Evolutionary conservation across 805 yeast genomes (phyloP).

Genomic region (Monosporozyma aerobia): DNA sequence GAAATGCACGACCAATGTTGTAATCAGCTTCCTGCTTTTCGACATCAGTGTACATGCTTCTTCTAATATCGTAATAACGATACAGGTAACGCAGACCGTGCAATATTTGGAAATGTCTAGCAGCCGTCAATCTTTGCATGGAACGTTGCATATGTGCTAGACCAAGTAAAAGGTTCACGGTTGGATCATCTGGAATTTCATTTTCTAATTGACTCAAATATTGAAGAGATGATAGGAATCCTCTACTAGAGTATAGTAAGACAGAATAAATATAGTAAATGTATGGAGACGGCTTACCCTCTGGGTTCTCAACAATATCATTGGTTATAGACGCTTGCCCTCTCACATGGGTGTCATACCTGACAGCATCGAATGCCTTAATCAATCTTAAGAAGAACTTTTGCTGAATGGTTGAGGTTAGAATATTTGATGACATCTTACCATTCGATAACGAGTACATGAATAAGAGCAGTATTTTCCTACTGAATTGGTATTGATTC

Average conservation of each 20-base stretch:
- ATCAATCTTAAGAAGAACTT: conserved; percentile 83
- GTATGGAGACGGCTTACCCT: conserved; percentile 50
- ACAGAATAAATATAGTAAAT: conserved; percentile 72
- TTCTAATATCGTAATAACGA: conserved; percentile 56
- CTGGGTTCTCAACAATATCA: conserved; percentile 35
- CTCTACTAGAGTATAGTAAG: conserved; percentile 68
- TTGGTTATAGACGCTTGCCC: conserved; percentile 75
- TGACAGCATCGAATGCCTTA: conserved; percentile 75
- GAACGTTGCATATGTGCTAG: conserved; percentile 81
- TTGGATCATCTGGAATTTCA: conserved; percentile 64
- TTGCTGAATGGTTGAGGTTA: conserved; percentile 76
- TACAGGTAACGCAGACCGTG: conserved; percentile 76
- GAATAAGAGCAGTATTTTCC: conserved; percentile 57
- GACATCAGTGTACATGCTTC: conserved; percentile 23
- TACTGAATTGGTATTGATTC: conserved; percentile 66
- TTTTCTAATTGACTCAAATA: conserved; percentile 66
- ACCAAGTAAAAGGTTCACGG: conserved; percentile 66
- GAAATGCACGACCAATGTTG: conserved; percentile 79
- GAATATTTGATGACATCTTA: conserved; percentile 44
- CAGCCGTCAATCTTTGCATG: conserved; percentile 78
- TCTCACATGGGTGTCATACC: conserved; percentile 41
- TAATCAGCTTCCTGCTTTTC: conserved; percentile 72
- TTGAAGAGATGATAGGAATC: conserved; percentile 73
- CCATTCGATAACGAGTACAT: conserved; percentile 55
- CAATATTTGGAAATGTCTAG: conserved; percentile 77